Conservation (phyloP, 225 moss, liverwort and hornwort species). For the Pseudisothecium myosuroides region DNA sequence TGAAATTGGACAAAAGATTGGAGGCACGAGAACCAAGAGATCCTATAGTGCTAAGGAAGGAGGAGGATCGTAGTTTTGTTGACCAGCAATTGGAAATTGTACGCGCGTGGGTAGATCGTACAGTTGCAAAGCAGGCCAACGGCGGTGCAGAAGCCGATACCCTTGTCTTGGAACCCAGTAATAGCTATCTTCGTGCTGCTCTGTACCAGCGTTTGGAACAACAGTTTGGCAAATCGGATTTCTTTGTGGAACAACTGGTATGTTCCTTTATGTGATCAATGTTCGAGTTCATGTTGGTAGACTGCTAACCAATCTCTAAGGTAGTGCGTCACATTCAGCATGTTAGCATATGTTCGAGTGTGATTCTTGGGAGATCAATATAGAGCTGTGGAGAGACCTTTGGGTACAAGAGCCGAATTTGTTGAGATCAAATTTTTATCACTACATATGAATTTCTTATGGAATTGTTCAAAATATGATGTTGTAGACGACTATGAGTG, state of each 20-base stretch:
- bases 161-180: conserved; percentile 39
- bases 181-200: conserved; percentile 52
- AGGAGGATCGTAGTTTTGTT: conserved; percentile 38
- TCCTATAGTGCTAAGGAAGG: conserved; percentile 33
- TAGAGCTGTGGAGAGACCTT: not conserved
- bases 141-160: conserved; percentile 7
- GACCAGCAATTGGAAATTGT: conserved; percentile 47
- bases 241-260: conserved; percentile 43
- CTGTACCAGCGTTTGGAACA: conserved; percentile 50
- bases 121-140: conserved; percentile 10
- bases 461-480: not conserved
- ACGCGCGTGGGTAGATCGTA: conserved; percentile 30
- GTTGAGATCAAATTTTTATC: not conserved
- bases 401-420: not conserved
- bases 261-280: not conserved
- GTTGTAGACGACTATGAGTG: not conserved
- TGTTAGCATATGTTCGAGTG: not conserved
- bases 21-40: conserved; percentile 31
- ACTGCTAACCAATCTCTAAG: not conserved
- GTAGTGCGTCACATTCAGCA: not conserved
- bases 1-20: conserved; percentile 23
- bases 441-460: not conserved
- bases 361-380: not conserved
- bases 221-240: conserved; percentile 46
- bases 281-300: not conserved